Base-by-base conservation (phyloP, 805 yeast genomes). In the Kazachstania viticola region DNA sequence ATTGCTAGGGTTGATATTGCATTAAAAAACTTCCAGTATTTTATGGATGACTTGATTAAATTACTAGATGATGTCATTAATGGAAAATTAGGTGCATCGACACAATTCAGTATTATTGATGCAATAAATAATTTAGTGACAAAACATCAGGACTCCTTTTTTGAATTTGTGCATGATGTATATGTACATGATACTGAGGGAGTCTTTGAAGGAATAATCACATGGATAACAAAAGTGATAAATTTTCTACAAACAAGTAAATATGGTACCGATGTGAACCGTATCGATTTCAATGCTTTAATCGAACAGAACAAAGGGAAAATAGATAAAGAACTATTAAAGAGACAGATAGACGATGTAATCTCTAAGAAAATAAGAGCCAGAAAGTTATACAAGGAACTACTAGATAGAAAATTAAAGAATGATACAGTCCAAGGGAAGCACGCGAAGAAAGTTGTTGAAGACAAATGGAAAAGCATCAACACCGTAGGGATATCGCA, bases 111-210 rank as follows among this genome's bases (percentile, higher is more conserved):
- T 39, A 38, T 53, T n/a, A 56, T 54, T n/a, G 60, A 53, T 17
- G 66, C 69, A 27, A 69, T 88, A 25, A 71, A 79, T 49, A 62
- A 62, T 9, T 58, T 88, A 14, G 68, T 84, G 26, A 74, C 75
- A 27, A 70, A 71, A 18, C 94, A 87, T 52, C 81, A 82, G 41
- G 74, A 71, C 35, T 65, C 76, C 9, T 65, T 82, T 29, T 82
- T 82, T 62, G 61, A 61, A 32, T 91, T 88, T 48, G 65, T 88
- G 36, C 88, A 83, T 48, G 75, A 79, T 32, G 71, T 85, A n/a
- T 85, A 87, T 53, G 39, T 66, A n/a, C 73, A 80, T 40, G 97
- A 88, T 48, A 63, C 73, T 23, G 70, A 71, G 21, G 71, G 75
- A 4, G 58, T 88, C 4, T 88, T 88, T 57, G 73, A 75, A 31